Evolutionary conservation across 1,139 yeast species (phyloP).

Genomic region (Debaryomyces sp.): DNA sequence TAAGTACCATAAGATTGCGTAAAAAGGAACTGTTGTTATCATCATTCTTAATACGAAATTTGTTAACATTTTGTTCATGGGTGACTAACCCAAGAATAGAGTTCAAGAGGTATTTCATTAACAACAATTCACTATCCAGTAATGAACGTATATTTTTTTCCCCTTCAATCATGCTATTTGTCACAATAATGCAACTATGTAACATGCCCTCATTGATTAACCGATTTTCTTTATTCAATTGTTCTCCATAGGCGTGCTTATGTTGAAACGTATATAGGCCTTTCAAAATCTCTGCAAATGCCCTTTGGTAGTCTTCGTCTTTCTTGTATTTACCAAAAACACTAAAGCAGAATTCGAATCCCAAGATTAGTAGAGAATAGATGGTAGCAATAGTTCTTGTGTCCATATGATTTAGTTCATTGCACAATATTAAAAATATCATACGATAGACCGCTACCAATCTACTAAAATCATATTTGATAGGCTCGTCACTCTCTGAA

Average conservation of each 20-base stretch:
- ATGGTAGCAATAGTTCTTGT: slow-evolving; percentile 8
- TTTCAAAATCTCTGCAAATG: slow-evolving; percentile 30
- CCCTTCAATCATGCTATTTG: slow-evolving; percentile 4
- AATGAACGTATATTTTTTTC: not conserved
- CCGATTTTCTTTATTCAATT: slow-evolving; percentile 8
- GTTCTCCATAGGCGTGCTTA: slow-evolving; percentile 17
- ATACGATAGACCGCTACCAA: slow-evolving; percentile 29
- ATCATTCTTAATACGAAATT: not conserved
- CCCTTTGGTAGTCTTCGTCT: slow-evolving; percentile 15
- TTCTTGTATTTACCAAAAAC: slow-evolving; percentile 4
- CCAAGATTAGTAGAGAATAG: slow-evolving; percentile 3
- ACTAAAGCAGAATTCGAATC: slow-evolving; percentile 9
- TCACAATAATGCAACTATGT: slow-evolving; percentile 3
- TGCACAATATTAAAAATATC: slow-evolving; percentile 29
- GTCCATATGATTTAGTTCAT: slow-evolving; percentile 13
- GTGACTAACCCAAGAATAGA: slow-evolving; percentile 20
- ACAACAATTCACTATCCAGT: slow-evolving; percentile 7
- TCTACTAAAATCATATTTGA: slow-evolving; percentile 15
- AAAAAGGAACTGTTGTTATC: slow-evolving; percentile 9
- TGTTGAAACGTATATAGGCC: slow-evolving; percentile 30
- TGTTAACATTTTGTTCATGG: slow-evolving; percentile 4
- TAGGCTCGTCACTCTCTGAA: slow-evolving; percentile 1
- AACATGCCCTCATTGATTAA: slow-evolving; percentile 9
- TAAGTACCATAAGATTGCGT: slow-evolving; percentile 11
- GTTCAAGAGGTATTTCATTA: slow-evolving; percentile 21